phyloP scores from a whole-genome alignment of 2,329 filamentous ascomycete species.

The Byssothecium circinans region DNA sequence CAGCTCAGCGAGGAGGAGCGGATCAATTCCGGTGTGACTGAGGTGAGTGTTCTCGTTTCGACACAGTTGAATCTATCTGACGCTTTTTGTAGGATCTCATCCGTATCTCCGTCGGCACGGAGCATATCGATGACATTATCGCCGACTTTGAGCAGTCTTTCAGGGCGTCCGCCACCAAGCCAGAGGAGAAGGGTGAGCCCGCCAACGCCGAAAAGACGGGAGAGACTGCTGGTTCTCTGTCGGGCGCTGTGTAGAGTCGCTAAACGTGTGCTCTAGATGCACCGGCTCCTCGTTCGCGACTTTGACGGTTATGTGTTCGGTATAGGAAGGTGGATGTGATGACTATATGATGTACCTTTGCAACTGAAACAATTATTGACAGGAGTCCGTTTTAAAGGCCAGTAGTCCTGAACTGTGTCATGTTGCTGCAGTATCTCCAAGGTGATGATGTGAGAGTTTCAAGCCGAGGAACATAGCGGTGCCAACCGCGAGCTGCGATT shows the following conservation, averaged over 20 bases:
- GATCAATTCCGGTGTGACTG: constrained; percentile 76
- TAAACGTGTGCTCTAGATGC: constrained; percentile 4
- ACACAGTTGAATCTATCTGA: constrained; percentile 7
- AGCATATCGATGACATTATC: constrained; percentile 97
- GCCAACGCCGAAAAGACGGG: constrained; percentile 38
- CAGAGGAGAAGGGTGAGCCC: constrained; percentile 36
- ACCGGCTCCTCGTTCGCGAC: neutral
- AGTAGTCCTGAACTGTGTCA: neutral
- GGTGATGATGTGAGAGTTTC: no score
- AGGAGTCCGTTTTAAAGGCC: no score
- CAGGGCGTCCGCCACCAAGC: constrained; percentile 56
- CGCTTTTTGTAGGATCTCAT: constrained; percentile 70
- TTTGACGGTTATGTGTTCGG: neutral
- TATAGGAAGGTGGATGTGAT: neutral
- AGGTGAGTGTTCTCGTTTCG: constrained; percentile 50
- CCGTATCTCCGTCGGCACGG: constrained; percentile 90
- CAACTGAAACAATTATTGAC: neutral
- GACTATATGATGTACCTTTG: neutral
- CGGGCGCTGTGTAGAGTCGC: constrained; percentile 29
- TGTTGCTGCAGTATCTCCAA: no score
- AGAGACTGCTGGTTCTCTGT: constrained; percentile 30
- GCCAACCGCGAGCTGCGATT: neutral
- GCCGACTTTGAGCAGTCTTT: constrained; percentile 94
- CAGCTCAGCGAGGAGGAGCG: constrained; percentile 85
- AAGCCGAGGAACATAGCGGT: neutral